Evolutionary conservation across 768 basidiomycete species (phyloP), one percentile per base, ranked within the genome.

Genomic region (Gautieria morchelliformis): DNA sequence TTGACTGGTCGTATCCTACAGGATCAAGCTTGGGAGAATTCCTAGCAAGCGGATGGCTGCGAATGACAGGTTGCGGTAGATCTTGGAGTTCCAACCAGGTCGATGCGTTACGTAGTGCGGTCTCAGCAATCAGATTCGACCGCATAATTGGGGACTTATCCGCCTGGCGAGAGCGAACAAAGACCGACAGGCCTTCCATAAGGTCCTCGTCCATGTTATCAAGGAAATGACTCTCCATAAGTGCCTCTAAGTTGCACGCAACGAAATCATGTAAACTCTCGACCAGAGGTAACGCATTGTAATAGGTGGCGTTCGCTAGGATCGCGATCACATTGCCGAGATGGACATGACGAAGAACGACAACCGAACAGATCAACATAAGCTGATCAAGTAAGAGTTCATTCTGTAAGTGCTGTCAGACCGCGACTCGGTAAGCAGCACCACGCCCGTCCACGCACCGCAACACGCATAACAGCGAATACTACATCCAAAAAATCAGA

Each of bases 351-450:
- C 75, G 72, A 39, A 93, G 74, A 52, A 97, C 78, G 44, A 87
- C 77, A 9, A 74, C 72, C 1, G 93, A 94, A 71, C 93, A 96
- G 24, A 95, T 71, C 2, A 89, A 77, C 37, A 91, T 79, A 19
- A 98, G 79, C 19, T 85, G 83, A 64, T 90, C 89, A n/a, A 97
- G 74, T 9, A 96, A 78, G 3, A 98, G 72, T 69, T 98, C 93
- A 61, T 87, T 93, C 87, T 94, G 60, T 5, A 7, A 37, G 27
- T 10, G 9, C 44, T 5, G 2, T 59, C 24, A 61, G 56, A 22
- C 39, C 19, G 27, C 27, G 27, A 27, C 27, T 15, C n/a, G 22
- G 20, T 30, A n/a, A 17, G 20, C 19, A 30, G 35, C n/a, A 24
- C 6, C 3, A 49, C 55, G 1, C 27, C 30, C 9, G 35, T 37